phyloP scores from a whole-genome alignment of 1,139 yeast genomes.

The Geotrichum carabidarum region DNA sequence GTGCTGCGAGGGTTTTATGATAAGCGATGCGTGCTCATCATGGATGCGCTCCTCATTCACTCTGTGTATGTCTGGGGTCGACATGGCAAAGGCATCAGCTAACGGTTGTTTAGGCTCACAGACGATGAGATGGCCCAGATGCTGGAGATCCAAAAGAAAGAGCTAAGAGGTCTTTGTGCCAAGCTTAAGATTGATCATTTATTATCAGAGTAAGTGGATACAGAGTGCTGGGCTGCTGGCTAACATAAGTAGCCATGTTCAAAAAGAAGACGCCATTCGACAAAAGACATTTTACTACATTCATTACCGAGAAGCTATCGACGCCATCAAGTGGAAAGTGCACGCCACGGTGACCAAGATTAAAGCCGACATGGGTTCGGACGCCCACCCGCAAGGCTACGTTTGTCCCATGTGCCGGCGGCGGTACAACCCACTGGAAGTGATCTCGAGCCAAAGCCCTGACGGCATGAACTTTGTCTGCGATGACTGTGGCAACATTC shows the following conservation, averaged over 20 bases:
- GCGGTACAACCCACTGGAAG: constrained; percentile 80
- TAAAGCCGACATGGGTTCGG: constrained; percentile 71
- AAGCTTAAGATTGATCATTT: constrained; percentile 78
- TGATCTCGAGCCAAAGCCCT: constrained; percentile 70
- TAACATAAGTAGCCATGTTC: constrained; percentile 45
- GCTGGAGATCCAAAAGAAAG: constrained; percentile 80
- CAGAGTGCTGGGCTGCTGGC: not conserved
- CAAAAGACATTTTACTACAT: constrained; percentile 72
- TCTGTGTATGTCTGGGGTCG: constrained; percentile 47
- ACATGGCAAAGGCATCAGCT: not conserved
- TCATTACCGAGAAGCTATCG: constrained; percentile 89
- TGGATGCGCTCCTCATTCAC: constrained; percentile 88
- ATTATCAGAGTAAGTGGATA: constrained; percentile 26
- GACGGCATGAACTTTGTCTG: constrained; percentile 80
- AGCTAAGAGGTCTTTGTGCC: constrained; percentile 75
- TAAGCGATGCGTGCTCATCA: constrained; percentile 70
- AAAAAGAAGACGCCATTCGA: constrained; percentile 74
- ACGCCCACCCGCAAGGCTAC: constrained; percentile 90
- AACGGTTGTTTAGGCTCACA: constrained; percentile 43
- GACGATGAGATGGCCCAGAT: constrained; percentile 85
- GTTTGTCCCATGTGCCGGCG: constrained; percentile 82
- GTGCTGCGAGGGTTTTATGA: constrained; percentile 87
- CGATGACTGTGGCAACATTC: constrained; percentile 68
- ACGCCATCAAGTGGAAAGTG: constrained; percentile 93
- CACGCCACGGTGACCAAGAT: constrained; percentile 75